Evolutionary conservation across 371 early-diverging fungal genomes (phyloP).

Genomic region (Mucor indicus): DNA sequence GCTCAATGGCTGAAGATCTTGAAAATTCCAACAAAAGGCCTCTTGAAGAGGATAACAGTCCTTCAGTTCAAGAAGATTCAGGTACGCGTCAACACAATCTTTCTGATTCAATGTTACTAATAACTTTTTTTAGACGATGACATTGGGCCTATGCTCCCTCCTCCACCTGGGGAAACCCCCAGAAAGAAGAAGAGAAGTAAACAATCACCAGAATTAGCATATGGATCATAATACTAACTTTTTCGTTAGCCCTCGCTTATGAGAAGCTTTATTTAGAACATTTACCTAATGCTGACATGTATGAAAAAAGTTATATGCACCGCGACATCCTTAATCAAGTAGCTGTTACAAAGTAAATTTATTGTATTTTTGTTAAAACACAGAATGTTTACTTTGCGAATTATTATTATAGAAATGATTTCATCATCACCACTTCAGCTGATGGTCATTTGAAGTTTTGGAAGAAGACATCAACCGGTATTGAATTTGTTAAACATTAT

Average conservation of each 20-base stretch:
- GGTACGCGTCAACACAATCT: too few species aligned
- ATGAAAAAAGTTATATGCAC: constrained; percentile 95
- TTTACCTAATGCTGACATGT: constrained; percentile 85
- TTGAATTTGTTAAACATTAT: constrained; percentile 97
- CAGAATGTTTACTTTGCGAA: background rate
- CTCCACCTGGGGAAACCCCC: constrained; percentile 23
- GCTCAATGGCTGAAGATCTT: too few species aligned
- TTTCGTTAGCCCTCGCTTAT: constrained; percentile 60
- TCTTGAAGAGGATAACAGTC: too few species aligned
- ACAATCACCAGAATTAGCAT: background rate
- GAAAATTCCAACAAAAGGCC: too few species aligned
- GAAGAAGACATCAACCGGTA: constrained; percentile 91
- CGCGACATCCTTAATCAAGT: constrained; percentile 83
- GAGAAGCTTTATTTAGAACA: constrained; percentile 75
- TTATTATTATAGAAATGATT: constrained; percentile 65
- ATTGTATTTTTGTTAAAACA: too few species aligned
- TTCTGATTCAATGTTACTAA: too few species aligned
- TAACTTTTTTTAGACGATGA: constrained; percentile 36
- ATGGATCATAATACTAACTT: background rate
- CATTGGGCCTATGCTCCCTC: constrained; percentile 42
- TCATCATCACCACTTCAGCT: constrained; percentile 88
- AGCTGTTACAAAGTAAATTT: constrained; percentile 61
- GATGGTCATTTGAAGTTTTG: constrained; percentile 98
- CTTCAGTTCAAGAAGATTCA: too few species aligned
- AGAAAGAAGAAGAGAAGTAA: constrained; percentile 43